These are phyloP conservation scores for Metschnikowia vanudenii DNA, from an alignment of 805 yeast species.

Conservation along the genomic window DNA sequence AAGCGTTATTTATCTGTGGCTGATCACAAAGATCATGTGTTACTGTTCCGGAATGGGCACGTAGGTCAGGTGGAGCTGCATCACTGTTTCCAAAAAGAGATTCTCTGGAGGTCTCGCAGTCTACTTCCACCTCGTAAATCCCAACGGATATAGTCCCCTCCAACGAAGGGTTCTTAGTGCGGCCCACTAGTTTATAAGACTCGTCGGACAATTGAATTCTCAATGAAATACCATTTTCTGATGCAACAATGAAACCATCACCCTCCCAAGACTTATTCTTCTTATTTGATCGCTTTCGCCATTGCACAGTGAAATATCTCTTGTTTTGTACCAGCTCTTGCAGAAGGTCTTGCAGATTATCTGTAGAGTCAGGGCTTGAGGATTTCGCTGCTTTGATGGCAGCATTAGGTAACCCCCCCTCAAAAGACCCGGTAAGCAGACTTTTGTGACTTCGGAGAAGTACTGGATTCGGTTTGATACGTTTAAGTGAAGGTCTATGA, in stretches of 20 bases:
- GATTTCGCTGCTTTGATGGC: not conserved
- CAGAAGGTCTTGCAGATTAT: not conserved
- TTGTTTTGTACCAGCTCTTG: not conserved
- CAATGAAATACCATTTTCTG: conserved; percentile 26
- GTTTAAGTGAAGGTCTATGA: not conserved
- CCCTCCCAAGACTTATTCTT: conserved; percentile 95
- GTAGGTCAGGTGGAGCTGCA: not conserved
- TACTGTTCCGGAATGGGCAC: not conserved
- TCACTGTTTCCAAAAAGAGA: conserved; percentile 6
- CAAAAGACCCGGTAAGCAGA: not conserved
- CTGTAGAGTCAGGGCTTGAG: not conserved
- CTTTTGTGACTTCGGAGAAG: not conserved
- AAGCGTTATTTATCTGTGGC: not conserved
- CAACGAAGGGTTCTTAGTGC: conserved; percentile 13
- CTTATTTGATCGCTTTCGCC: conserved; percentile 69
- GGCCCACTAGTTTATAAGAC: conserved; percentile 21
- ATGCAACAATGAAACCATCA: conserved; percentile 61
- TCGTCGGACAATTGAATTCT: conserved; percentile 26
- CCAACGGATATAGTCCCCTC: conserved; percentile 49
- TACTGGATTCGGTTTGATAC: conserved; percentile 5
- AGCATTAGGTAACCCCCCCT: not conserved
- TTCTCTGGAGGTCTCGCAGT: conserved; percentile 22
- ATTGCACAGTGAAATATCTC: conserved; percentile 44
- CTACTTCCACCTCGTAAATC: conserved; percentile 60
- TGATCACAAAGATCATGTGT: not conserved